phyloP scores from a whole-genome alignment of 2,329 filamentous ascomycete species.

The Penicillium rolfsii region DNA sequence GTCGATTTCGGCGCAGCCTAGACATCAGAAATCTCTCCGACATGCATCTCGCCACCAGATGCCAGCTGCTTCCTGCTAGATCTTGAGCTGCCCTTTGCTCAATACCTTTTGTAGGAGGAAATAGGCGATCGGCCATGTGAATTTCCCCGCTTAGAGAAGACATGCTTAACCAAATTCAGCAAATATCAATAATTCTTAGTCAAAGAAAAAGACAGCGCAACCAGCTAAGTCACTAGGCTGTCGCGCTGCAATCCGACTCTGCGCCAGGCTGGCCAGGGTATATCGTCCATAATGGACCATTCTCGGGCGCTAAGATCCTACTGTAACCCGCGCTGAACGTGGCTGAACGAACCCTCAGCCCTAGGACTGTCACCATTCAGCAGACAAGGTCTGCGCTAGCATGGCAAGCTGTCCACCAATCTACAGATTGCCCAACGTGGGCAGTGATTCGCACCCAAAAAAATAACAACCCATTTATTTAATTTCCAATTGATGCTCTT shows the following conservation, averaged over 20 bases:
- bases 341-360: not conserved
- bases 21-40: conserved; percentile 3
- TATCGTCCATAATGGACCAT: not conserved
- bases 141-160: not conserved
- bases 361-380: not conserved
- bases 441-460: not conserved
- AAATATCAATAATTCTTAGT: not conserved
- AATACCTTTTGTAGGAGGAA: not conserved
- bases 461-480: not conserved
- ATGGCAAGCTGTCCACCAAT: not conserved
- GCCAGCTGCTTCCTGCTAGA: conserved; percentile 1
- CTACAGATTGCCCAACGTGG: not conserved
- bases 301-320: conserved; percentile 2
- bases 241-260: not conserved
- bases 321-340: conserved; percentile 1
- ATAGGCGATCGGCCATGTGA: not conserved
- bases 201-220: not conserved
- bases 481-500: not conserved
- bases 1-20: not conserved
- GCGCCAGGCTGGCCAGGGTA: not conserved
- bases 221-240: not conserved
- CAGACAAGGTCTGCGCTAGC: conserved; percentile 5
- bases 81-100: not conserved
- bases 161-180: not conserved
- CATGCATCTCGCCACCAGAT: conserved; percentile 3